Base-by-base conservation (phyloP, 345 rosid species). In the Bruguiera sexangula region DNA sequence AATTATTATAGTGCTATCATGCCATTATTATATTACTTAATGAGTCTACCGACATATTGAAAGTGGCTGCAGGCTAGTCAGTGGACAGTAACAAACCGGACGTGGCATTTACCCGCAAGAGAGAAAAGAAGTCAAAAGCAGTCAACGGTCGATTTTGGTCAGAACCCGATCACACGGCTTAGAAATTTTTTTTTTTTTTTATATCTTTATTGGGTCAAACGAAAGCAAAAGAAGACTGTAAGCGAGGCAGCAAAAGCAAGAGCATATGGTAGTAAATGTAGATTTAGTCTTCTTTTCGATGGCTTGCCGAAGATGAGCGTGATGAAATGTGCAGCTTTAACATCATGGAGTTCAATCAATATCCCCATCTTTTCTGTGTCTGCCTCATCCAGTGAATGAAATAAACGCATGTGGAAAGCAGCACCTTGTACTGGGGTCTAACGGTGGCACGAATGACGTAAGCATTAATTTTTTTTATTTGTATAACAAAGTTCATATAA, bases 301-400 rank as follows among this genome's bases (percentile, higher is more conserved):
- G 37, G 37, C 9, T 34, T 34, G 37, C 11, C 8, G 8, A 19
- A 10, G 36, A 31, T 9, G 70, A 62, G 76, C 76, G 76, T 74
- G 80, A 72, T 69, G 34, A 55, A 53, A 55, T 24, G 60, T n/a
- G 51, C 76, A 58, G 69, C 69, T 26, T 69, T 68, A 60, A 43
- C 46, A 8, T 24, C 16, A 43, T 43, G 50, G n/a, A n/a, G 51
- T 69, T 67, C 60, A 31, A 69, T 60, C 46, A 57, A 69, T 26
- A 27, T 27, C 36, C 34, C 36, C 36, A 32, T 32, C 36, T 32
- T 32, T 32, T 51, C 62, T 65, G 8, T 2, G 2, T 3, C 19
- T 15, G 2, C 16, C 50, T 13, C 10, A 9, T 79, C 18, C 10
- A 19, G 69, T 30, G 71, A 79, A 74, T 30, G 71, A 79, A 74